A percentile compares a stretch with the other conserved stretches of the same genome.
These are phyloP conservation scores for Coniochaeta hoffmannii DNA, from an alignment of 2,329 filamentous ascomycete species.

Conservation along the genomic window DNA sequence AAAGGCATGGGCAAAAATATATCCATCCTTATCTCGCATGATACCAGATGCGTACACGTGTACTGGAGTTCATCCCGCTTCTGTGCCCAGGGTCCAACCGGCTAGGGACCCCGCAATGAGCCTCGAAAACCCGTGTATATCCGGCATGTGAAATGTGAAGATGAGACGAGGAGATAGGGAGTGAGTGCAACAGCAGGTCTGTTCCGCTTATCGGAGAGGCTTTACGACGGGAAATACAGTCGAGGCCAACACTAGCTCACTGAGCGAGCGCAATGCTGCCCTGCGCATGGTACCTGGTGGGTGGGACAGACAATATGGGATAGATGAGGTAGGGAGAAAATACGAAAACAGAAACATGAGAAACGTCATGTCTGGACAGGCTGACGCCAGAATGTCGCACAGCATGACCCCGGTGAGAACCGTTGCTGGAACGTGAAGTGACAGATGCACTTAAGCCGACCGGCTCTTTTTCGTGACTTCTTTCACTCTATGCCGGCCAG, in stretches of 20 bases:
- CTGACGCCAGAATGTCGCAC: background rate
- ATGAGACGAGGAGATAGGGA: background rate
- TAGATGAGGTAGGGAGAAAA: background rate
- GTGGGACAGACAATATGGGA: background rate
- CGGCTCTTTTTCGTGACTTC: background rate
- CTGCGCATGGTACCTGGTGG: background rate
- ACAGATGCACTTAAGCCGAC: background rate
- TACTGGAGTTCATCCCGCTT: background rate
- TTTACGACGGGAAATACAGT: background rate
- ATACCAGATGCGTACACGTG: too few species aligned
- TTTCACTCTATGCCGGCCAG: background rate
- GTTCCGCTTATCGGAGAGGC: background rate
- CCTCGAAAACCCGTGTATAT: background rate
- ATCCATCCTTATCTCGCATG: slow-evolving; percentile 1
- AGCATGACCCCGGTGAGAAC: background rate
- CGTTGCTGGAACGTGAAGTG: background rate
- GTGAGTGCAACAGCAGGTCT: background rate
- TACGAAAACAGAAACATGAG: background rate
- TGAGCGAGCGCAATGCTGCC: background rate
- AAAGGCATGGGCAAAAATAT: background rate
- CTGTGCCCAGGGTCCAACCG: background rate
- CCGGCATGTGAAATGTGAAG: too few species aligned
- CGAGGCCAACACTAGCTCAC: background rate
- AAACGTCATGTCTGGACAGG: background rate
- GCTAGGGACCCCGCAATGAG: background rate